Conservation (phyloP, 257 asterid genomes). For the Capsicum rhomboideum region DNA sequence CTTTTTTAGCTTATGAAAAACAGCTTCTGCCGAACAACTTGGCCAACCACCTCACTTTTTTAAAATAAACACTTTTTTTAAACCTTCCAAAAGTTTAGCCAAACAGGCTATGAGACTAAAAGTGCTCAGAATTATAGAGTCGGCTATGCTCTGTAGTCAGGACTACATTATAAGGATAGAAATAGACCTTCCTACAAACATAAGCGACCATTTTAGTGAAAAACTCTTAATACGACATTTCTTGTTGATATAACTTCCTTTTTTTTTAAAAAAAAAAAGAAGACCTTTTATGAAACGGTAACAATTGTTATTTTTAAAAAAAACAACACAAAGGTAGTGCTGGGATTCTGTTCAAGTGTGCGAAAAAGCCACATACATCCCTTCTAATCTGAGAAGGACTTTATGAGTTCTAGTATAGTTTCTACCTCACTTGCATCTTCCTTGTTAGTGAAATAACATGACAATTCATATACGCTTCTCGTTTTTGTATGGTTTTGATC, state of each 20-base stretch:
- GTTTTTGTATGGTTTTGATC: background rate
- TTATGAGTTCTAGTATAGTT: background rate
- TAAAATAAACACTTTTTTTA: no score
- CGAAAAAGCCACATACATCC: background rate
- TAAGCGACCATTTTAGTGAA: background rate
- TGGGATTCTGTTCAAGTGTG: background rate
- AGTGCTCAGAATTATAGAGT: background rate
- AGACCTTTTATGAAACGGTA: background rate
- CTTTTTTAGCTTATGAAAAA: no score
- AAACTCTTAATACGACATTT: background rate
- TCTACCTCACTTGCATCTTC: background rate
- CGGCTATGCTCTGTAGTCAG: background rate
- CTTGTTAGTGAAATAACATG: background rate
- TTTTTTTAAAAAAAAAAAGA: no score
- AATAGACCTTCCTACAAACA: background rate
- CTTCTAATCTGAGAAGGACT: background rate
- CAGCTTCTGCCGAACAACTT: no score
- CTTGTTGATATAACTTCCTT: background rate
- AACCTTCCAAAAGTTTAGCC: no score
- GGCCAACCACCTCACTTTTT: no score
- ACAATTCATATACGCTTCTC: background rate
- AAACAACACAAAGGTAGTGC: background rate
- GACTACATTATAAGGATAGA: background rate
- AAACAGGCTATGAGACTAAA: background rate
- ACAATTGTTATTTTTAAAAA: background rate